Evolutionary conservation across 176 grass and related monocot species (phyloP).

Genomic region (Aechmea fasciata): DNA sequence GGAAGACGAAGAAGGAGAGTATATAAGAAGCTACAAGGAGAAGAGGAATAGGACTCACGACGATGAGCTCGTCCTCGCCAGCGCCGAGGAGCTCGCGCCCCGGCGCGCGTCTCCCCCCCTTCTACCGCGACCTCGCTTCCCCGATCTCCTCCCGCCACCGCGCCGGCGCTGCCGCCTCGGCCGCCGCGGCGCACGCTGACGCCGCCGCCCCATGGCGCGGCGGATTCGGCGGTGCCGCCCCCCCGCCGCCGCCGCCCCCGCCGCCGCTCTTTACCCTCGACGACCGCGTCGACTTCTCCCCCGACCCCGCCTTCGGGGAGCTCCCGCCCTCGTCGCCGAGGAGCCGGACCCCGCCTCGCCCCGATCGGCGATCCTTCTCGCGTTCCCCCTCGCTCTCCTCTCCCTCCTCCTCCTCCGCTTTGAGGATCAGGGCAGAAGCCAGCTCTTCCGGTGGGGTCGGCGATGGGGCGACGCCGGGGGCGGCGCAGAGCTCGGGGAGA

Average conservation of each 20-base stretch:
- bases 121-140: constrained; percentile 5
- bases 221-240: constrained; percentile 1
- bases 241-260: constrained; percentile 28
- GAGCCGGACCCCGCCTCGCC: constrained; percentile 18
- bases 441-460: constrained; percentile 3
- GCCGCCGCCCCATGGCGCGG: background rate
- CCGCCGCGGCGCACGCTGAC: constrained; percentile 2
- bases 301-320: constrained; percentile 25
- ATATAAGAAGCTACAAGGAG: no score
- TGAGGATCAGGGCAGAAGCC: constrained; percentile 23
- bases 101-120: background rate
- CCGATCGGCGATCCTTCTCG: constrained; percentile 30
- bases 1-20: background rate
- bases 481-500: background rate
- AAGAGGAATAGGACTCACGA: background rate
- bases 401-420: constrained; percentile 26
- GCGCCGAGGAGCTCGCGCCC: background rate
- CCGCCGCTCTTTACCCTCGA: constrained; percentile 74
- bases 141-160: constrained; percentile 36
- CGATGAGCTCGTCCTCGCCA: constrained; percentile 31
- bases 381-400: constrained; percentile 39
- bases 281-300: constrained; percentile 62
- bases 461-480: background rate
- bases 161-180: constrained; percentile 35
- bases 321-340: constrained; percentile 25